Base-by-base conservation (phyloP, 2,329 filamentous ascomycete genomes). In the Monosporascus sp. region DNA sequence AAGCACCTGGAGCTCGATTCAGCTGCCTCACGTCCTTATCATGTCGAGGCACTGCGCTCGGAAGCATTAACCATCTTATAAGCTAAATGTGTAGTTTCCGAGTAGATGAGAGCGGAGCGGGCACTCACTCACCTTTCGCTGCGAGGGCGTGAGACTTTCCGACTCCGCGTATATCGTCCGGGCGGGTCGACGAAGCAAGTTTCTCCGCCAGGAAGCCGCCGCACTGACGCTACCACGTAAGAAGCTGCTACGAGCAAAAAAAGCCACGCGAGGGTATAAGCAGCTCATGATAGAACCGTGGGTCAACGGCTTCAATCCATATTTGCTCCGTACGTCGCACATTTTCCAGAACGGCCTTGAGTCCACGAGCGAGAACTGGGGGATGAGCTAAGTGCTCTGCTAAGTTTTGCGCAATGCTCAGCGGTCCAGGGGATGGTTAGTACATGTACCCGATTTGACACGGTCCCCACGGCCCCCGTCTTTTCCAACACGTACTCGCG, bases 361-460 rank as follows among this genome's bases (percentile, higher is more conserved):
- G 48, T 71, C 68, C 17, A 70, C 41, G 5, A 70, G 60, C 1
- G 68, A 71, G 56, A 70, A 70, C 67, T 70, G 31, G 7, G 16
- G 49, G 20, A 17, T 17, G n/a, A 19, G n/a, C 17, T 36, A 50
- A 20, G 20, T 9, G 11, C 20, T 7, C 56, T 34, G 57, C 52
- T 47, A 27, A 38, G 6, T 14, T 38, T 16, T 36, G 19, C 17
- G 20, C 24, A 19, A 7, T 22, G n/a, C 26, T 16, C 7, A 22
- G 37, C 8, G 37, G 22, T 19, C 5, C 5, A 11, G 24, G 2
- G 24, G 16, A 40, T 19, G 17, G 50, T 63, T 54, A n/a, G n/a
- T 54, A 68, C 70, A 55, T 72, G 70, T 16, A 70, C 59, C 36
- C 70, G 69, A 34, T 70, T 70, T 7, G 68, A 67, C 7, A 66